A percentile compares a stretch with the other conserved stretches of the same genome.
Evolutionary conservation across 2,329 filamentous ascomycete genomes (phyloP).

Genomic region (Apiospora marii): DNA sequence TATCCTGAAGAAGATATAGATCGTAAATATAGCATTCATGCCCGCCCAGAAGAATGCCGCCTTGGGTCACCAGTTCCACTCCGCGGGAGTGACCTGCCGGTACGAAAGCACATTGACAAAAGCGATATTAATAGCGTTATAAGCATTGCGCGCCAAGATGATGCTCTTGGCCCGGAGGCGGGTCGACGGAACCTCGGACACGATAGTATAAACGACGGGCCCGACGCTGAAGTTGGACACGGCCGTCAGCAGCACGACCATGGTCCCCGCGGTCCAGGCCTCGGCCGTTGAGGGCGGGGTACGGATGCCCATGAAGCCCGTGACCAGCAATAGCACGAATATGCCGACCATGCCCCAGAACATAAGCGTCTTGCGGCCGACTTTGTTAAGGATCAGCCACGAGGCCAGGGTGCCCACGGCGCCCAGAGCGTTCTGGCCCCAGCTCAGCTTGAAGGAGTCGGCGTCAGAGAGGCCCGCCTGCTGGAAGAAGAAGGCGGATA

Average conservation of each 20-base stretch:
- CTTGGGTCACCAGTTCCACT: constrained; percentile 22
- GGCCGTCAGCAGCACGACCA: constrained; percentile 49
- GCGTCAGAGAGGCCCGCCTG: constrained; percentile 36
- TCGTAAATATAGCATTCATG: not conserved
- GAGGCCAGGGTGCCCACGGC: constrained; percentile 47
- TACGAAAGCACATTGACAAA: constrained; percentile 40
- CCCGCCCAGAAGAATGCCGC: constrained; percentile 28
- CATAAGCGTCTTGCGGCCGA: constrained; percentile 47
- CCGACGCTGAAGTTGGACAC: constrained; percentile 52
- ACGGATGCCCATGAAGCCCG: constrained; percentile 42
- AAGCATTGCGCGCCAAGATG: constrained; percentile 37
- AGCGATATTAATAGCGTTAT: constrained; percentile 49
- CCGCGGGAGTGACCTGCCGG: not conserved
- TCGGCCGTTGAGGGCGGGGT: not conserved
- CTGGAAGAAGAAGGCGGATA: constrained; percentile 42
- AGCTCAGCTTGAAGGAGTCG: constrained; percentile 34
- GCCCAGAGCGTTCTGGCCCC: constrained; percentile 45
- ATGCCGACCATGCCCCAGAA: constrained; percentile 45
- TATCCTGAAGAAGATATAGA: not conserved
- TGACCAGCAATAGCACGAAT: constrained; percentile 41
- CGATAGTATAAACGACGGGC: constrained; percentile 51
- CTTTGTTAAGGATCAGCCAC: constrained; percentile 42
- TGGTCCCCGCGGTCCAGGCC: constrained; percentile 42
- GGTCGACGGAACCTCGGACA: constrained; percentile 48
- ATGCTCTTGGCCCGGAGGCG: constrained; percentile 35